These are phyloP conservation scores for Papiliotrema fonsecae DNA, from an alignment of 1,284 basidiomycete genomes.

Conservation along the genomic window DNA sequence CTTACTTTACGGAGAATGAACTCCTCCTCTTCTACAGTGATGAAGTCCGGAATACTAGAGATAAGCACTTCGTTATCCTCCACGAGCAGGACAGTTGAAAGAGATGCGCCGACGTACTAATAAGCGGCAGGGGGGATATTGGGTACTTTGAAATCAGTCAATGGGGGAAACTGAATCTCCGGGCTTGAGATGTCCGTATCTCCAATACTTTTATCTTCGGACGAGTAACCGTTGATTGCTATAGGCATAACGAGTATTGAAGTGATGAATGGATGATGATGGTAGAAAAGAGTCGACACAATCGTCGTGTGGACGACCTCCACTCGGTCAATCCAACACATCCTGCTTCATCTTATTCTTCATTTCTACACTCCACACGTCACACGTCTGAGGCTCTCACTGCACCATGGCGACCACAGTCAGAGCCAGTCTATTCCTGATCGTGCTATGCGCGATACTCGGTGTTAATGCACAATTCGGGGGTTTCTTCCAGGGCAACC, in stretches of 20 bases:
- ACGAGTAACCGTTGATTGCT: background rate
- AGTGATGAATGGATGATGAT: background rate
- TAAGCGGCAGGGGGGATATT: constrained; percentile 7
- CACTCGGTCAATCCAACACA: background rate
- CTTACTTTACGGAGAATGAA: constrained; percentile 69
- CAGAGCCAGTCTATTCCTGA: no score
- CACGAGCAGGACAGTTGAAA: background rate
- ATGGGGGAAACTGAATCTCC: background rate
- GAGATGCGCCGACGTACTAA: constrained; percentile 1
- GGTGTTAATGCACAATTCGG: constrained; percentile 35
- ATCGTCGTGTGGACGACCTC: constrained; percentile 2
- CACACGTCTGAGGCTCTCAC: no score
- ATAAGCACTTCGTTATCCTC: background rate
- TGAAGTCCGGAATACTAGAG: constrained; percentile 70
- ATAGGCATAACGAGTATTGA: constrained; percentile 1
- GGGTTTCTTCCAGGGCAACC: constrained; percentile 41
- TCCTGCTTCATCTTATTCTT: background rate
- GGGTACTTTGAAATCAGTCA: constrained; percentile 2
- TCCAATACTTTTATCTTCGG: background rate
- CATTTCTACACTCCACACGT: background rate
- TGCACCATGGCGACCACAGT: no score
- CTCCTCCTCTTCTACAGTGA: constrained; percentile 70
- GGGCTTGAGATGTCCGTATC: background rate
- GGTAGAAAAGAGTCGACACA: background rate
- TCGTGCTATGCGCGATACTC: no score